A percentile compares a stretch with the other conserved stretches of the same genome.
Evolutionary conservation across 1,139 yeast species (phyloP).

Genomic region (Lizanozyma gosingica): DNA sequence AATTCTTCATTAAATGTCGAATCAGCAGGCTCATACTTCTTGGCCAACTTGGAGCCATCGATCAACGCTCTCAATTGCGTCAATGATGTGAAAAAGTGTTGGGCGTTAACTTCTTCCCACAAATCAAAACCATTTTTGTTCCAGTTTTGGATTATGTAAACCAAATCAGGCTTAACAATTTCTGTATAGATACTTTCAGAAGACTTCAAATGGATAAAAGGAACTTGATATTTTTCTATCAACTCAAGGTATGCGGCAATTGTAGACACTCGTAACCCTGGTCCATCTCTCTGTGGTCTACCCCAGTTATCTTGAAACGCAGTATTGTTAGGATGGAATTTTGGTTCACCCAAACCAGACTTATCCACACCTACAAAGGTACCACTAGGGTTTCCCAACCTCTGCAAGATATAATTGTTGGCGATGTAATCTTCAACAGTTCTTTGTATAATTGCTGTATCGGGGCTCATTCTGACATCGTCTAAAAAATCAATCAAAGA

Average conservation of each 20-base stretch:
- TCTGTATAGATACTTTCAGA: slow-evolving; percentile 34
- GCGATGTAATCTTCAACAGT: slow-evolving; percentile 53
- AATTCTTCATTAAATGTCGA: slow-evolving; percentile 17
- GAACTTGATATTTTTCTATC: slow-evolving; percentile 22
- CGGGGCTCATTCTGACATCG: slow-evolving; percentile 18
- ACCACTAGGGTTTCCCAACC: slow-evolving; percentile 64
- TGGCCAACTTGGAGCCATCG: slow-evolving; percentile 45
- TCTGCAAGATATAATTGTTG: slow-evolving; percentile 51
- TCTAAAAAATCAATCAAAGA: slow-evolving; percentile 49
- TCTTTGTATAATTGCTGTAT: slow-evolving; percentile 16
- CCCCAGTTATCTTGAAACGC: slow-evolving; percentile 74
- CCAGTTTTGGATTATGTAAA: slow-evolving; percentile 62
- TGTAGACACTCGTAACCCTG: slow-evolving; percentile 70
- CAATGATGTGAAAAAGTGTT: slow-evolving; percentile 72
- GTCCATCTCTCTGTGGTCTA: slow-evolving; percentile 94
- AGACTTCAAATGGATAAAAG: slow-evolving; percentile 15
- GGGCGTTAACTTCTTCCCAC: slow-evolving; percentile 82
- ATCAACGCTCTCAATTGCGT: slow-evolving; percentile 64
- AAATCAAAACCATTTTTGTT: slow-evolving; percentile 61
- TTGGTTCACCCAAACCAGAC: slow-evolving; percentile 82
- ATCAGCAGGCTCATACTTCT: slow-evolving; percentile 21
- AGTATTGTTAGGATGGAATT: slow-evolving; percentile 58
- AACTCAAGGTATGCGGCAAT: slow-evolving; percentile 46
- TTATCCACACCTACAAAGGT: slow-evolving; percentile 32
- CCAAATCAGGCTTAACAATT: slow-evolving; percentile 63